Evolutionary conservation across 352 stramenopile species (phyloP).

Genomic region (Phytophthora syringae): DNA sequence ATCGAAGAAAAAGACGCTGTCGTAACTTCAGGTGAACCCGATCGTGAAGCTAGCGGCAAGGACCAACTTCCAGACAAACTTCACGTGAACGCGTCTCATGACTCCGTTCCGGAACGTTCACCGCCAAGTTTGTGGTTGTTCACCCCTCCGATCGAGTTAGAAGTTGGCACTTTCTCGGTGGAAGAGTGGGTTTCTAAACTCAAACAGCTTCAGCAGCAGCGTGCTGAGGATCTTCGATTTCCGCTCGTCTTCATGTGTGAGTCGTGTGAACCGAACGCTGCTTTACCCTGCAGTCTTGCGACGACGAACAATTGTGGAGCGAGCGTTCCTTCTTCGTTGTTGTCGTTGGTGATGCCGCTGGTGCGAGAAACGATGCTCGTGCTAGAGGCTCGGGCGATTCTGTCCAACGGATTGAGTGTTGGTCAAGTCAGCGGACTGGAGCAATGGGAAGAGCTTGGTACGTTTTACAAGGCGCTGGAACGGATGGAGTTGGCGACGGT

Average conservation of each 20-base stretch:
- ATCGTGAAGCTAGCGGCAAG: slow-evolving; percentile 27
- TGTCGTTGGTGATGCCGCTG: slow-evolving; percentile 65
- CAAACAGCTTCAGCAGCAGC: slow-evolving; percentile 43
- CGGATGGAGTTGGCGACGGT: slow-evolving; percentile 54
- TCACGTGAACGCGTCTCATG: slow-evolving; percentile 2
- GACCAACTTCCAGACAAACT: slow-evolving; percentile 10
- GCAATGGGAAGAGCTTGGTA: slow-evolving; percentile 59
- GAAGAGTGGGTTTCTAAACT: slow-evolving; percentile 59
- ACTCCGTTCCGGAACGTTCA: slow-evolving; percentile 27
- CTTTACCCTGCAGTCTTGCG: slow-evolving; percentile 28
- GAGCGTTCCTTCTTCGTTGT: slow-evolving; percentile 48
- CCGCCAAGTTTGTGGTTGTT: slow-evolving; percentile 75
- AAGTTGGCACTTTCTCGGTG: slow-evolving; percentile 42
- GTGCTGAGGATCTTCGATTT: slow-evolving; percentile 50
- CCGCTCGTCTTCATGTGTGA: slow-evolving; percentile 73
- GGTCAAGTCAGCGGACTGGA: slow-evolving; percentile 49
- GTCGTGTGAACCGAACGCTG: slow-evolving; percentile 30
- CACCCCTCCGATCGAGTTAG: slow-evolving; percentile 51
- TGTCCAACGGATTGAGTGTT: slow-evolving; percentile 43
- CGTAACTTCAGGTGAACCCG: slow-evolving; percentile 12
- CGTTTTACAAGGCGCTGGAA: slow-evolving; percentile 68
- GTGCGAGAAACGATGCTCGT: slow-evolving; percentile 75
- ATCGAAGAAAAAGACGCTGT: slow-evolving; percentile 26
- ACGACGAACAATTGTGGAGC: slow-evolving; percentile 34
- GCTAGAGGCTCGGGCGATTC: slow-evolving; percentile 54